phyloP scores from a whole-genome alignment of 192 early-diverging fungal species.

The Podila epicladia region DNA sequence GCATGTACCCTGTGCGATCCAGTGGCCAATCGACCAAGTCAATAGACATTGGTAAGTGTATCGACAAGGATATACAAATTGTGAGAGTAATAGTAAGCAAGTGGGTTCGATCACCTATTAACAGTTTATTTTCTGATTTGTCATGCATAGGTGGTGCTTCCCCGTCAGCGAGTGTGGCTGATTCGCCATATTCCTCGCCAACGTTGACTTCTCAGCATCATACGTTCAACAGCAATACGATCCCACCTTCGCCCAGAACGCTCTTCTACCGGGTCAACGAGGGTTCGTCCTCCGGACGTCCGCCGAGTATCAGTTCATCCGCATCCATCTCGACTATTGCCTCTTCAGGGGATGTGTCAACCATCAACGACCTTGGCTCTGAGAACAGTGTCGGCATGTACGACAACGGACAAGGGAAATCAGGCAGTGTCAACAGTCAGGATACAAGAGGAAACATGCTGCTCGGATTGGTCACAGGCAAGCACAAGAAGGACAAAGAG shows the following conservation, averaged over 20 bases:
- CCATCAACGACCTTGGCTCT: slow-evolving; percentile 16
- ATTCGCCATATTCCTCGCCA: slow-evolving; percentile 37
- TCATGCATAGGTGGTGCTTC: slow-evolving; percentile 12
- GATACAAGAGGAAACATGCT: not conserved
- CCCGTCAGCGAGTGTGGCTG: slow-evolving; percentile 21
- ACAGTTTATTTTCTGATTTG: not conserved
- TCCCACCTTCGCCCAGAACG: slow-evolving; percentile 18
- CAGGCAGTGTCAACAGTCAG: not conserved
- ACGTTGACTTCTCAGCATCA: slow-evolving; percentile 11
- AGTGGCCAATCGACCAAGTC: slow-evolving; percentile 21
- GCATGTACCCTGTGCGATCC: slow-evolving; percentile 15
- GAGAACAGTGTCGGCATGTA: slow-evolving; percentile 16
- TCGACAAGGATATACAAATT: not conserved
- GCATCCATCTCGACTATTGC: slow-evolving; percentile 34
- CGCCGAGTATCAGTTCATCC: slow-evolving; percentile 34
- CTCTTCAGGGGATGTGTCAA: slow-evolving; percentile 27
- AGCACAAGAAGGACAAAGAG: slow-evolving; percentile 25
- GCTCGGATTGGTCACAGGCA: slow-evolving; percentile 32
- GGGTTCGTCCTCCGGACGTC: slow-evolving; percentile 5
- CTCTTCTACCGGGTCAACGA: slow-evolving; percentile 23
- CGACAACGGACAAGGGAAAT: not conserved
- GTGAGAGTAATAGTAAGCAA: too few species aligned
- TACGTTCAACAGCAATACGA: not conserved
- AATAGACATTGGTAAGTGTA: slow-evolving; percentile 30
- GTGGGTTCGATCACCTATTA: not conserved